Conservation (phyloP, 1,284 basidiomycete species). For the Fomitiporia mediterranea region DNA sequence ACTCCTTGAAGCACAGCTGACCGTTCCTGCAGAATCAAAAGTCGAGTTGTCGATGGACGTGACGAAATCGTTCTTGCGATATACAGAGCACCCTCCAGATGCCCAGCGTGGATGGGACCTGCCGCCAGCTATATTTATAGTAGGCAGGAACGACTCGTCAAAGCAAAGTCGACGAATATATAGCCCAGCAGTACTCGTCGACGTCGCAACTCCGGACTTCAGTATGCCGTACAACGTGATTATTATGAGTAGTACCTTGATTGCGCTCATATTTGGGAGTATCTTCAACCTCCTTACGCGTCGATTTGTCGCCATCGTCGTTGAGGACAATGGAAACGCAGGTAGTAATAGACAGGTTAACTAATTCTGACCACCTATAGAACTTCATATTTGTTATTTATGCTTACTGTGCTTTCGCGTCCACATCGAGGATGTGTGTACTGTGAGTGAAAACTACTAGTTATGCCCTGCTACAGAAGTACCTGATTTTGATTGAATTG, state of each 20-base stretch:
- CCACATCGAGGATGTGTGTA: too few species aligned
- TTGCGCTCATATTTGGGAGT: conserved; percentile 91
- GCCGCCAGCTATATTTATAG: conserved; percentile 71
- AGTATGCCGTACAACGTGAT: conserved; percentile 99
- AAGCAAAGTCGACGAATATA: conserved; percentile 52
- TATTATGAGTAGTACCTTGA: conserved; percentile 87
- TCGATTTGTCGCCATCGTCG: conserved; percentile 58
- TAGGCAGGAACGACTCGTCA: conserved; percentile 13
- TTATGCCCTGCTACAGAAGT: neutral
- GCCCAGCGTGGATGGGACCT: conserved; percentile 94
- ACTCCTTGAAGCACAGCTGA: conserved; percentile 68
- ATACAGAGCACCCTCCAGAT: conserved; percentile 95
- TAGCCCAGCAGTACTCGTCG: conserved; percentile 77
- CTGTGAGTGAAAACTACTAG: too few species aligned
- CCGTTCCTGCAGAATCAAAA: conserved; percentile 61
- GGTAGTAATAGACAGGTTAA: neutral
- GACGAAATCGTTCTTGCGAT: conserved; percentile 83
- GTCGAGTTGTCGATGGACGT: conserved; percentile 71
- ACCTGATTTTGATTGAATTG: conserved; percentile 32
- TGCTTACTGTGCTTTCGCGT: neutral
- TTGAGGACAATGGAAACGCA: neutral
- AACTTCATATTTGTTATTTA: neutral
- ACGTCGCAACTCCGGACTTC: conserved; percentile 95
- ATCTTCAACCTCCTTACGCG: conserved; percentile 86
- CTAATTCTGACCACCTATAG: neutral